Percentiles rank a stretch among this genome's conserved stretches.
Evolutionary conservation across 768 basidiomycete species (phyloP).

Genomic region (Filobasidium wieringae): DNA sequence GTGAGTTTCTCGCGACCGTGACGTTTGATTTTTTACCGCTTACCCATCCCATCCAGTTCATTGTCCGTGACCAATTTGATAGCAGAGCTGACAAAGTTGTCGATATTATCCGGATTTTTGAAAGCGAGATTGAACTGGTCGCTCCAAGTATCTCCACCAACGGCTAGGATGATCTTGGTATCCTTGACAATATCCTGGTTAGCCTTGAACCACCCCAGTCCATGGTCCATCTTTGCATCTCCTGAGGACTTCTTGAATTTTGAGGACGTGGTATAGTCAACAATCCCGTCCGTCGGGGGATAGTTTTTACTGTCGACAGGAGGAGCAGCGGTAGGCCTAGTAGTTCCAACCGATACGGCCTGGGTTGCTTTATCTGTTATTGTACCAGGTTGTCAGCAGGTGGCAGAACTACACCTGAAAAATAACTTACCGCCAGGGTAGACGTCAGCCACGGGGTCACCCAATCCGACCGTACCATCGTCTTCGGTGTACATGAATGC

Average conservation of each 20-base stretch:
- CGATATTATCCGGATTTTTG: background rate
- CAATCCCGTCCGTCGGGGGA: too few species aligned
- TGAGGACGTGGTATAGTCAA: background rate
- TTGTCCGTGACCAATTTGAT: background rate
- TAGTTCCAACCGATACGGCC: background rate
- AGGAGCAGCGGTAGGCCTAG: background rate
- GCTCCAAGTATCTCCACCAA: background rate
- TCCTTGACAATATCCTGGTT: background rate
- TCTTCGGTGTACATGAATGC: background rate
- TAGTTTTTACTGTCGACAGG: too few species aligned
- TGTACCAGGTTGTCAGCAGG: background rate
- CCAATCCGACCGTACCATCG: background rate
- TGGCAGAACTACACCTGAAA: background rate
- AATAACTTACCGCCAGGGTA: background rate
- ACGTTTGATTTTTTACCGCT: too few species aligned
- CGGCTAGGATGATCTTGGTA: background rate
- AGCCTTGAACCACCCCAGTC: background rate
- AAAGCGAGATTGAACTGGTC: background rate
- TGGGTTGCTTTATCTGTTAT: background rate
- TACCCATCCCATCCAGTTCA: background rate
- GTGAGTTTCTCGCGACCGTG: background rate
- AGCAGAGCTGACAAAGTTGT: background rate
- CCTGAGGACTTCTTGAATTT: background rate
- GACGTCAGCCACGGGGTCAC: background rate
- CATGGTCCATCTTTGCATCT: too few species aligned